Base-by-base conservation (phyloP, 805 yeast species). In the Peterozyma xylosa region DNA sequence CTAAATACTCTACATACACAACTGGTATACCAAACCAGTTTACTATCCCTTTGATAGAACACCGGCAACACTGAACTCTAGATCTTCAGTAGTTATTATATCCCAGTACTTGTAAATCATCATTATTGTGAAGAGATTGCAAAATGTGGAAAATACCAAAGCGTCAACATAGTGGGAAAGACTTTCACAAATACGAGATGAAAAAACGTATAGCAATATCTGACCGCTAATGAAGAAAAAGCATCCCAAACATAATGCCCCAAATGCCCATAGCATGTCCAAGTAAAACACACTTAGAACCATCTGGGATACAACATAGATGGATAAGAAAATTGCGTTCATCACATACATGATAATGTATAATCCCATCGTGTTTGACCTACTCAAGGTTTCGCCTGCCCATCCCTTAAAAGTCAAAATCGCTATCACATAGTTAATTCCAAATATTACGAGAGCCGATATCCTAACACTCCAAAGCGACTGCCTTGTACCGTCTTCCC, bases 71-170 rank as follows among this genome's bases (percentile, higher is more conserved):
- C 88, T 78, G 62, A 91, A 93, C 64, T 91, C 99, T 53, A 91
- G 78, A 60, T 93, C 98, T 56, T 91, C 98, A 45, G 82, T 80
- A 11, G 98, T 93, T 42, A 91, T 82, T 75, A 90, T 88, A 57
- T 90, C 97, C 96, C 98, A 91, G 53, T 80, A 87, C 64, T 93
- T 90, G 70, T 89, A 91, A 42, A 91, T 71, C 98, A 93, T 91
- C 96, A 93, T 89, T 44, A 85, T 66, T 3, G 95, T 74, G 55
- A 88, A 84, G 41, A 88, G 58, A 58, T 87, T 87, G 57, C 96
- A 77, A 33, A 88, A 55, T 21, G 93, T 76, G 30, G 88, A 93
- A 56, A 90, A 87, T 56, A 91, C 83, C 30, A 88, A 62, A 1
- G 98, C 98, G 57, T 91, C 99, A 17, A 88, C 71, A 59, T 91